Percentiles rank a stretch among this genome's conserved stretches.
phyloP scores from a whole-genome alignment of 1,139 yeast genomes.

The Zygoascus meyerae region DNA sequence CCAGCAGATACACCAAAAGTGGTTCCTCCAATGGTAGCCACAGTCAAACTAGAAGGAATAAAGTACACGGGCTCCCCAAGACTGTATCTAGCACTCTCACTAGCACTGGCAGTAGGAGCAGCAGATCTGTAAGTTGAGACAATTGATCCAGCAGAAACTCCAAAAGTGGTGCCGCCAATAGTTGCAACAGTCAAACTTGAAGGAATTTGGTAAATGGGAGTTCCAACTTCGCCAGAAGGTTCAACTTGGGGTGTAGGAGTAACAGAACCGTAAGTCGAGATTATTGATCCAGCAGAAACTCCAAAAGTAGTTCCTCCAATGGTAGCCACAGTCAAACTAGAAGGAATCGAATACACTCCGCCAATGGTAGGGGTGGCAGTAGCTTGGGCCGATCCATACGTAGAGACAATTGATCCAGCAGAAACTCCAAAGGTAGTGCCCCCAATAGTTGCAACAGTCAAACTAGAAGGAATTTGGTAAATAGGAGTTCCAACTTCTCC shows the following conservation, averaged over 20 bases:
- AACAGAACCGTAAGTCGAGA: slow-evolving; percentile 8
- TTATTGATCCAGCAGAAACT: slow-evolving; percentile 11
- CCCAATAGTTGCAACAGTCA: slow-evolving; percentile 13
- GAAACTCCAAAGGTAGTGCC: slow-evolving; percentile 14
- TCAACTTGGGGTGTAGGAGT: background rate
- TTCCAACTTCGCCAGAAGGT: slow-evolving; percentile 8
- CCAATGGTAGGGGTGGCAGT: background rate
- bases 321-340: slow-evolving; percentile 13
- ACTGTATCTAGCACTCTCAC: background rate
- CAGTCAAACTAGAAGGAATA: slow-evolving; percentile 11
- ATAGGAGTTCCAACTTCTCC: slow-evolving; percentile 14
- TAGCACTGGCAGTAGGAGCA: background rate
- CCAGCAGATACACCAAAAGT: slow-evolving; percentile 13
- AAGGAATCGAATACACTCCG: slow-evolving; percentile 7
- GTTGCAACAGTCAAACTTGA: slow-evolving; percentile 14
- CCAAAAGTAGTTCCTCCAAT: slow-evolving; percentile 11
- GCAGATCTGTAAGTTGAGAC: slow-evolving; percentile 7
- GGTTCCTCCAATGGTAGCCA: slow-evolving; percentile 13
- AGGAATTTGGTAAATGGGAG: slow-evolving; percentile 14
- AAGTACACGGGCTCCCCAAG: slow-evolving; percentile 13
- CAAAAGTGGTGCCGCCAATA: slow-evolving; percentile 13
- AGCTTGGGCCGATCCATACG: slow-evolving; percentile 4
- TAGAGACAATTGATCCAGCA: slow-evolving; percentile 11
- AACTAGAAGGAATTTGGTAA: slow-evolving; percentile 9
- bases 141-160: slow-evolving; percentile 12